phyloP scores from a whole-genome alignment of 768 basidiomycete species.

The Xerocomellus amylosporus region DNA sequence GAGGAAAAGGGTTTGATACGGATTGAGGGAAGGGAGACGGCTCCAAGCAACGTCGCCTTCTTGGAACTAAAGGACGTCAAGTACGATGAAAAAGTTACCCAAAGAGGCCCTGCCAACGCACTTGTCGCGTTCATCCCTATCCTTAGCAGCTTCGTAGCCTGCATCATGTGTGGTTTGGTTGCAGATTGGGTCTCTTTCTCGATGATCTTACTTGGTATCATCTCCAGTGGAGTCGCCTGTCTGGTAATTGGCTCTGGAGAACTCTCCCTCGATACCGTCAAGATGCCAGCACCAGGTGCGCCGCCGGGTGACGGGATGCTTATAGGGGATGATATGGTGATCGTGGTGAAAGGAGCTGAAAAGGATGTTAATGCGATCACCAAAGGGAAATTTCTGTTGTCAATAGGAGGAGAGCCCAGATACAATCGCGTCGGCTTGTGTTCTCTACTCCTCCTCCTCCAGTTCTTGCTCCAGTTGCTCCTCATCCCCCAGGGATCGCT shows the following conservation, averaged over 20 bases:
- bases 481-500: slow-evolving; percentile 35
- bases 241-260: slow-evolving; percentile 31
- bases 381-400: slow-evolving; percentile 29
- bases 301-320: slow-evolving; percentile 35
- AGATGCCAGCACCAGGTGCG: slow-evolving; percentile 20
- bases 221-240: slow-evolving; percentile 32
- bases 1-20: neutral
- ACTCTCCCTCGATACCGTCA: slow-evolving; percentile 16
- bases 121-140: slow-evolving; percentile 28
- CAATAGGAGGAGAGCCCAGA: slow-evolving; percentile 7
- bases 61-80: slow-evolving; percentile 23
- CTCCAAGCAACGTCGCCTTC: slow-evolving; percentile 20
- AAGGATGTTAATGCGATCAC: slow-evolving; percentile 32
- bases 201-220: slow-evolving; percentile 34
- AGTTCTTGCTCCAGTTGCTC: slow-evolving; percentile 35
- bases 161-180: slow-evolving; percentile 24
- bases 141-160: slow-evolving; percentile 19
- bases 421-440: slow-evolving; percentile 27
- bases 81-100: slow-evolving; percentile 13
- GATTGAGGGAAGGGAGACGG: slow-evolving; percentile 16
- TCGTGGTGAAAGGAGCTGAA: slow-evolving; percentile 33
- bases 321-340: slow-evolving; percentile 21
- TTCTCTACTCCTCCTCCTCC: slow-evolving; percentile 31
- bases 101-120: neutral
- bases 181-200: slow-evolving; percentile 32